Base-by-base conservation (phyloP, 2,329 filamentous ascomycete species). In the Pseudocercospora fuligena region DNA sequence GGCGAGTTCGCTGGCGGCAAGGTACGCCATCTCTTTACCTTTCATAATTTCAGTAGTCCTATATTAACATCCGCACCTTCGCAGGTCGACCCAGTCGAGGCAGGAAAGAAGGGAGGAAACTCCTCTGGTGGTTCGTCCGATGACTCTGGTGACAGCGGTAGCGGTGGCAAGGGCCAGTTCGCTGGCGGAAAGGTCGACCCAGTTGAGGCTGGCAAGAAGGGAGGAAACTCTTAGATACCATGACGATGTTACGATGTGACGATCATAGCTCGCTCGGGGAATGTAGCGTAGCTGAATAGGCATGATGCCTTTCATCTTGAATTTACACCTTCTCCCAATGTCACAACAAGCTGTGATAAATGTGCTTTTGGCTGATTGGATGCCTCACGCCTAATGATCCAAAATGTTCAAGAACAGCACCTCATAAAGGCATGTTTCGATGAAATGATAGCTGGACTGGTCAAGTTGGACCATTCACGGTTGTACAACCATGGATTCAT, bases 21-120 rank as follows among this genome's bases (percentile, higher is more conserved):
- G 56, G 56, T 58, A 36, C 12, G 11, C 9, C 4, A 40, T 43
- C 31, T 21, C 29, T 8, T 31, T 31, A 5, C n/a, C n/a, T n/a
- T n/a, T n/a, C n/a, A n/a, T n/a, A 1, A 31, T 31, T 31, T 5
- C 29, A 31, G 6, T 31, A 19, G 5, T 6, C 2, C 16, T 8
- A 14, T 16, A 25, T 19, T 11, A n/a, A 19, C 27, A 23, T 9
- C 8, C 56, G 27, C 56, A 43, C 8, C 25, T 7, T 40, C 14
- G 25, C 79, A 81, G 66, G 79, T 82, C 27, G 79, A 82, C 66
- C 80, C 80, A 27, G 70, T 73, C 49, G 75, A 81, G 70, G 80
- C 80, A 63, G 80, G 80, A 33, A 77, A 78, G 72, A 70, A 80
- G 70, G 80, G 79, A 49, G 79, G 80, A 27, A 57, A 77, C 54